A percentile compares a stretch with the other conserved stretches of the same genome.
These are phyloP conservation scores for Aspergillus diversus DNA, from an alignment of 495 filamentous ascomycete species.

Conservation along the genomic window DNA sequence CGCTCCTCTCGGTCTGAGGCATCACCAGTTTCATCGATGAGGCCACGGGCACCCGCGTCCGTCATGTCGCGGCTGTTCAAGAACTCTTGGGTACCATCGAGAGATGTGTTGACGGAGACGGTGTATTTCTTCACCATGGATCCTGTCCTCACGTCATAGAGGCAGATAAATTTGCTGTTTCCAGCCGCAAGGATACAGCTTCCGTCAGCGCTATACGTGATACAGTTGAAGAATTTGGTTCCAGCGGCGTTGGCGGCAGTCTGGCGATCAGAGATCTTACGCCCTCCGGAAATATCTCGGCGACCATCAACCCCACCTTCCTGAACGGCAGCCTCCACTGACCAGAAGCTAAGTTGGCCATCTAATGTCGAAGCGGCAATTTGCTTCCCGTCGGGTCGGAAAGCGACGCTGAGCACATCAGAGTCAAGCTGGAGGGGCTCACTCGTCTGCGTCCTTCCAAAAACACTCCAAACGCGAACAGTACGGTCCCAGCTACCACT, in stretches of 20 bases:
- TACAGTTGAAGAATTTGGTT: constrained; percentile 85
- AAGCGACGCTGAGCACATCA: constrained; percentile 83
- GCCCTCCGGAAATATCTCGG: constrained; percentile 89
- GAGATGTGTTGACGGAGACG: constrained; percentile 87
- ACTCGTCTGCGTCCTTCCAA: constrained; percentile 88
- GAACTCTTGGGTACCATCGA: constrained; percentile 95
- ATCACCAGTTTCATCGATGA: constrained; percentile 86
- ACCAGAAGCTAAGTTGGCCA: constrained; percentile 95
- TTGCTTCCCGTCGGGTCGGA: constrained; percentile 89
- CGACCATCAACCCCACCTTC: constrained; percentile 80
- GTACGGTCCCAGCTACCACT: constrained; percentile 96
- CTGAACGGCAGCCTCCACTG: constrained; percentile 82
- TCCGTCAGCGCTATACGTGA: constrained; percentile 90
- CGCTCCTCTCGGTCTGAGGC: constrained; percentile 87
- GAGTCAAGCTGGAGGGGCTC: constrained; percentile 90
- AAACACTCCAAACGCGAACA: constrained; percentile 93
- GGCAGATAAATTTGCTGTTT: constrained; percentile 96
- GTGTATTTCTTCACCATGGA: constrained; percentile 93
- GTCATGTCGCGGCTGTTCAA: constrained; percentile 89
- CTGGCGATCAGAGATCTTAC: constrained; percentile 80
- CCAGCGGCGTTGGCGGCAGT: constrained; percentile 89
- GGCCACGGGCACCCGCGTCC: constrained; percentile 80
- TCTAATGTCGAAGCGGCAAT: constrained; percentile 91
- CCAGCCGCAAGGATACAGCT: constrained; percentile 86
- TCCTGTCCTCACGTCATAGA: constrained; percentile 88